Percentiles rank a stretch among this genome's conserved stretches.
These are phyloP conservation scores for Symmetrospora coprosmae DNA, from an alignment of 768 basidiomycete species.

Conservation along the genomic window DNA sequence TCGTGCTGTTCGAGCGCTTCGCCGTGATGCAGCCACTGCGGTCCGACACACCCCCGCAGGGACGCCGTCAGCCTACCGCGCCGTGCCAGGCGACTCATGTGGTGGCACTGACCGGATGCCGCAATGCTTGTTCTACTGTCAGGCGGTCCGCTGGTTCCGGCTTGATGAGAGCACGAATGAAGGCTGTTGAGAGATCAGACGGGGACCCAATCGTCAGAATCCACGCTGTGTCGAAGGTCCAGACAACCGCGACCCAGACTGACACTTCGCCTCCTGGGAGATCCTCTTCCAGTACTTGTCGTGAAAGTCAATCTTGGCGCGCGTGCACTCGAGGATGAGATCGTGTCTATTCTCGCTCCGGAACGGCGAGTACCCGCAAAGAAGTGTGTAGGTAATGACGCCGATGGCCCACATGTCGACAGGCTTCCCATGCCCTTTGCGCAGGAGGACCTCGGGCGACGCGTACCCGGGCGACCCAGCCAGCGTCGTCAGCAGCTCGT, in stretches of 20 bases:
- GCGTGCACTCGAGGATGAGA: conserved; percentile 68
- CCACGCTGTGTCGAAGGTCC: no score
- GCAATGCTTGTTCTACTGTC: conserved; percentile 57
- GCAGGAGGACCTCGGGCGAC: conserved; percentile 48
- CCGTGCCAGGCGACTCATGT: background rate
- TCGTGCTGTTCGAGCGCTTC: conserved; percentile 7
- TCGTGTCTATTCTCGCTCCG: conserved; percentile 62
- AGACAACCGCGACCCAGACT: background rate
- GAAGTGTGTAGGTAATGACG: conserved; percentile 80
- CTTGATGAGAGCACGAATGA: conserved; percentile 58
- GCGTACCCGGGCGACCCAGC: conserved; percentile 36
- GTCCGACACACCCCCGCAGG: background rate
- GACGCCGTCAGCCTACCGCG: no score
- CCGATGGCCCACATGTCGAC: conserved; percentile 40
- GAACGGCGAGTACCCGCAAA: conserved; percentile 47
- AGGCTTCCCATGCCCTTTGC: conserved; percentile 73
- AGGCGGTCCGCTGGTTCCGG: conserved; percentile 58
- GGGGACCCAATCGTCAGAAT: no score
- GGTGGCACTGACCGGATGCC: conserved; percentile 37
- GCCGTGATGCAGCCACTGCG: conserved; percentile 18
- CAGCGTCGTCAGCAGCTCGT: conserved; percentile 34
- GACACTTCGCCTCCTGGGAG: conserved; percentile 40
- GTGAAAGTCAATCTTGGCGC: conserved; percentile 69
- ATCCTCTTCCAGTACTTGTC: conserved; percentile 89
- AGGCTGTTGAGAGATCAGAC: conserved; percentile 41